Percentiles rank a stretch among this genome's conserved stretches.
phyloP scores from a whole-genome alignment of 2,329 filamentous ascomycete species.

The Hypoxylon sp. region DNA sequence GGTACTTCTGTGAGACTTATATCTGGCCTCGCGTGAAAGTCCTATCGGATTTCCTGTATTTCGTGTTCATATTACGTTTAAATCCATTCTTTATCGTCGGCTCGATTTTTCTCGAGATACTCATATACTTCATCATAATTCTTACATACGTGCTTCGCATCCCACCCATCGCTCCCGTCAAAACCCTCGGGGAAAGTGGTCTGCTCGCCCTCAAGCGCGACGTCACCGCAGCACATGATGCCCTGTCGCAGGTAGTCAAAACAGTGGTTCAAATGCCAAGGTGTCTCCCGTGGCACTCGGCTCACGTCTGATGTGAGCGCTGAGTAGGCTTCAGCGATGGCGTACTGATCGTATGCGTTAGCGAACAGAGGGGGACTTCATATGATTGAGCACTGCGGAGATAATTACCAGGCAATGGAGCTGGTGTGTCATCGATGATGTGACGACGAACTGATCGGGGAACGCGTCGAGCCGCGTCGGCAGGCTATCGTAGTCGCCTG shows the following conservation, averaged over 20 bases:
- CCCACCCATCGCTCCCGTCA: conserved; percentile 61
- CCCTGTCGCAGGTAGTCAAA: conserved; percentile 47
- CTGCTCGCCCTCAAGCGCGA: conserved; percentile 56
- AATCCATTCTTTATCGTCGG: conserved; percentile 58
- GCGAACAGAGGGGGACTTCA: neutral
- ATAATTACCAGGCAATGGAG: conserved; percentile 59
- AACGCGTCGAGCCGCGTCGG: conserved; percentile 55
- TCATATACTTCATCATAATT: conserved; percentile 56
- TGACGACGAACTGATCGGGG: conserved; percentile 57
- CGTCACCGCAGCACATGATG: conserved; percentile 53
- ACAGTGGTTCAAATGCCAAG: conserved; percentile 60
- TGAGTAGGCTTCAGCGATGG: conserved; percentile 58
- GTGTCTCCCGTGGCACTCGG: conserved; percentile 52
- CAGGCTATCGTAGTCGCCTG: conserved; percentile 56
- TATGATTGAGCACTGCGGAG: neutral
- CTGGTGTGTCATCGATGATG: conserved; percentile 62
- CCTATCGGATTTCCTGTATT: neutral
- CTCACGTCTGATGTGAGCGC: conserved; percentile 52
- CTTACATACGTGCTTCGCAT: conserved; percentile 61
- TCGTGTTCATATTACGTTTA: conserved; percentile 38
- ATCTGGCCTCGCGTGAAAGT: neutral
- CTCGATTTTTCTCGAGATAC: conserved; percentile 56
- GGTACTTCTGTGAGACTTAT: neutral
- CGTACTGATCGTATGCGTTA: conserved; percentile 47
- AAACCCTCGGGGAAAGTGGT: conserved; percentile 58